Conservation (phyloP, 1,284 basidiomycete genomes). For the Tilletia walkeri region DNA sequence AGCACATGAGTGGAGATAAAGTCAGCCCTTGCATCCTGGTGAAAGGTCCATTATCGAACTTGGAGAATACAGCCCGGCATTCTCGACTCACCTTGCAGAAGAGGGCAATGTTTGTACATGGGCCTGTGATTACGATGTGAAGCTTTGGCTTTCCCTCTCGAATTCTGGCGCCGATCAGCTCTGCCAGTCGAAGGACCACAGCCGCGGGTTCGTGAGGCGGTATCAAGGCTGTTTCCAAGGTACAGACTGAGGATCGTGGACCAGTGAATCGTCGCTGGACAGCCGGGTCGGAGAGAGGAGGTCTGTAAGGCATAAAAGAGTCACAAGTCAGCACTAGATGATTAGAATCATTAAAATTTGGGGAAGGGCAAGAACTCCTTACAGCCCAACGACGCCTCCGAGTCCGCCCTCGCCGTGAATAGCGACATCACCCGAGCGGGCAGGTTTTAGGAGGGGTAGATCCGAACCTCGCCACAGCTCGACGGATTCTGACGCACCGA, state of each 20-base stretch:
- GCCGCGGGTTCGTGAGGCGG: conserved; percentile 30
- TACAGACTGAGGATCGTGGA: conserved; percentile 58
- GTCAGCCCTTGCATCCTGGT: too few species aligned
- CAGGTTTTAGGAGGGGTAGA: conserved; percentile 36
- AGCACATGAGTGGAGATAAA: too few species aligned
- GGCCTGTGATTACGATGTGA: conserved; percentile 44
- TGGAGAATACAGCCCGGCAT: not conserved
- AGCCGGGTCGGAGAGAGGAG: conserved; percentile 7
- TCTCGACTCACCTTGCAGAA: conserved; percentile 28
- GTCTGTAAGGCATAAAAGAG: not conserved
- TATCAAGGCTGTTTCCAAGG: not conserved
- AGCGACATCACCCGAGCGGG: conserved; percentile 31
- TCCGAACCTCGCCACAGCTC: conserved; percentile 33
- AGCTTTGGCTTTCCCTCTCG: conserved; percentile 30
- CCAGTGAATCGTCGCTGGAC: conserved; percentile 59
- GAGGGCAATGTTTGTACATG: conserved; percentile 46
- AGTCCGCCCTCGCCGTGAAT: conserved; percentile 48
- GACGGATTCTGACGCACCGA: conserved; percentile 28
- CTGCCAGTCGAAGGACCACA: conserved; percentile 36
- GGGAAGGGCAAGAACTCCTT: conserved; percentile 1
- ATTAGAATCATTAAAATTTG: too few species aligned
- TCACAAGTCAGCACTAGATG: too few species aligned
- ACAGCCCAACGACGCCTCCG: conserved; percentile 43
- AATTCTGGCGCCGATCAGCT: conserved; percentile 59
- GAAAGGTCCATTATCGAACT: too few species aligned